Base-by-base conservation (phyloP, 179 eudicot genomes). In the Spinacia oleracea region DNA sequence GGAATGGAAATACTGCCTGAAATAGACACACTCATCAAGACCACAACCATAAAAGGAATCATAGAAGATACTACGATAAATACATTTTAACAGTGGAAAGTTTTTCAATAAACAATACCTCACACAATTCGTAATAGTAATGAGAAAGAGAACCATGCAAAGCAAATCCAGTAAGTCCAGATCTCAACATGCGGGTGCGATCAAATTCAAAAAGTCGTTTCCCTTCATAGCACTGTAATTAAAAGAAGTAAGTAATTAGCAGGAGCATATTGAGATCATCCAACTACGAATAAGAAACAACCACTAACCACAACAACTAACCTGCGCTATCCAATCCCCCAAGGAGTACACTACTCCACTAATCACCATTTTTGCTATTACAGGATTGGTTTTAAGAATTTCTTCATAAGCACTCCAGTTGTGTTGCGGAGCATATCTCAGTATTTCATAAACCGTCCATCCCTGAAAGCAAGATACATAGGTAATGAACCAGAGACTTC, bases 261-360 rank as follows among this genome's bases (percentile, higher is more conserved):
- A 18, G 14, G 23, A 72, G 40, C 1, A 51, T 21, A 48, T 48
- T 48, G 53, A 16, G 8, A 58, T 31, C 48, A 34, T 1, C 18
- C 35, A 23, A 43, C 42, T 27, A 45, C 35, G 31, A 16, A 55
- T 29, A 59, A 34, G 16, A 23, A 75, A 18, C 29, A 62, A 25
- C 23, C 66, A 62, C 23, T n/a, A 59, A 74, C 46, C 40, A 40
- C 31, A 23, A 56, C 9, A 80, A 68, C 92, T 43, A 83, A 93
- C 99, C 96, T 96, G 99, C 64, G 99, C 99, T 78, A 96, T 96
- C 99, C 99, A 96, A 86, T 96, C 99, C 60, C 99, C 98, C n/a
- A 93, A 7, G 46, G 99, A 91, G 84, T 96, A 96, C 48, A 96
- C 99, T 20, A 96, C 93, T 84, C 99, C 99, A 84, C 98, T 96